Percentiles rank a stretch among this genome's conserved stretches.
These are phyloP conservation scores for Amanita muscaria DNA, from an alignment of 768 basidiomycete species.

Conservation along the genomic window DNA sequence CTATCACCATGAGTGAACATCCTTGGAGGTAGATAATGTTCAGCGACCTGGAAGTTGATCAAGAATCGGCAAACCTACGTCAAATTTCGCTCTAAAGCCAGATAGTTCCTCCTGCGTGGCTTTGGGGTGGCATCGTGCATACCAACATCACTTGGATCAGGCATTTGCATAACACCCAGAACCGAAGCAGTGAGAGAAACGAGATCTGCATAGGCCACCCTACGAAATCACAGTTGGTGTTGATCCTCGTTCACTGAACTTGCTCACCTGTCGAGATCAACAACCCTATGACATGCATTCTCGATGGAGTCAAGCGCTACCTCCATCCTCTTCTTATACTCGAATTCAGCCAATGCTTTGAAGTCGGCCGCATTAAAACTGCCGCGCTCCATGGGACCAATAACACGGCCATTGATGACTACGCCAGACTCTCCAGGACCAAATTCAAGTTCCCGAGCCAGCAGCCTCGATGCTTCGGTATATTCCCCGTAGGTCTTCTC, in stretches of 20 bases:
- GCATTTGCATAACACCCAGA: conserved; percentile 59
- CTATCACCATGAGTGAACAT: conserved; percentile 64
- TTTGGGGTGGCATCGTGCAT: conserved; percentile 58
- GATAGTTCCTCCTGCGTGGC: conserved; percentile 55
- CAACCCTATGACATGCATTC: conserved; percentile 34
- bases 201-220: conserved; percentile 47
- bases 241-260: too few relatives aligned
- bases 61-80: conserved; percentile 50
- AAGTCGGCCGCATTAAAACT: conserved; percentile 71
- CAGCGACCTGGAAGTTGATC: neutral
- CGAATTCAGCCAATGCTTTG: conserved; percentile 59
- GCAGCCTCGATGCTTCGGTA: conserved; percentile 33
- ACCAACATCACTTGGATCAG: conserved; percentile 65
- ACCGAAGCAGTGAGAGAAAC: conserved; percentile 63
- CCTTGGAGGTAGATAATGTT: conserved; percentile 27
- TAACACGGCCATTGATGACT: conserved; percentile 78
- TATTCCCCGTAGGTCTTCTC: conserved; percentile 31
- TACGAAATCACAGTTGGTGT: conserved; percentile 26
- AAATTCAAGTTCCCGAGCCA: conserved; percentile 51
- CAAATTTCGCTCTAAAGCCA: conserved; percentile 46
- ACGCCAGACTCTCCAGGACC: conserved; percentile 53
- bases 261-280: conserved; percentile 36
- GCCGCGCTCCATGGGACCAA: conserved; percentile 58
- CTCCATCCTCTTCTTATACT: conserved; percentile 59
- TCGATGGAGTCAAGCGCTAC: conserved; percentile 62